Base-by-base conservation (phyloP, 2,329 filamentous ascomycete genomes). In the Penicillium sp. region DNA sequence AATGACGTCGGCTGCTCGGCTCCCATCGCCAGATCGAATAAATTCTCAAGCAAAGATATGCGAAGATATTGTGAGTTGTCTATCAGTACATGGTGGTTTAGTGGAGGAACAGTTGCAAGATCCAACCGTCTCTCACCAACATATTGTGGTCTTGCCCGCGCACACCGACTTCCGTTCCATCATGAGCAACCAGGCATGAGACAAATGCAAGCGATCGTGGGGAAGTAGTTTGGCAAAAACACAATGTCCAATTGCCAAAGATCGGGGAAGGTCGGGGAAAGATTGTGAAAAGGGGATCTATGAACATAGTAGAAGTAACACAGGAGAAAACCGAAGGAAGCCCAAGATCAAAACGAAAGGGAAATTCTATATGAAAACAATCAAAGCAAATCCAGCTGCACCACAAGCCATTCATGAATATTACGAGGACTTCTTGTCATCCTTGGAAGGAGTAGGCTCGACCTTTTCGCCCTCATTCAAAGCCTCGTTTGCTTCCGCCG, bases 401-500 rank as follows among this genome's bases (percentile, higher is more conserved):
- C 37, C 30, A 6, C 23, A 11, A 30, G 16, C 13, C 36, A 36
- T 37, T 44, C 38, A 46, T 47, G 32, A 35, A 17, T 39, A 17
- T 26, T 51, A 47, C 25, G 41, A 48, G 44, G 47, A 28, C 47
- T 61, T 57, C 44, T 59, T 60, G 28, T 55, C 47, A 4, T 60
- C 51, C 38, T 50, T 48, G 27, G 42, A 40, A 16, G 39, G 13
- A 30, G 39, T 42, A 38, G 62, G 47, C 29, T 65, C 61, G 31
- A 52, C 56, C 40, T 60, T 56, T 14, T 61, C 60, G 37, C 67
- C 59, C 42, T 68, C 66, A 16, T 57, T 51, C 47, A 62, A 53
- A 11, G 63, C 61, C 48, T 71, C 64, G 22, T 65, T 65, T 2
- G 68, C 67, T 51, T 73, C 66, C 6, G 62, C 54, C 34, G 61